Evolutionary conservation across 2,329 filamentous ascomycete genomes (phyloP).

Genomic region (Xylaria sp.): DNA sequence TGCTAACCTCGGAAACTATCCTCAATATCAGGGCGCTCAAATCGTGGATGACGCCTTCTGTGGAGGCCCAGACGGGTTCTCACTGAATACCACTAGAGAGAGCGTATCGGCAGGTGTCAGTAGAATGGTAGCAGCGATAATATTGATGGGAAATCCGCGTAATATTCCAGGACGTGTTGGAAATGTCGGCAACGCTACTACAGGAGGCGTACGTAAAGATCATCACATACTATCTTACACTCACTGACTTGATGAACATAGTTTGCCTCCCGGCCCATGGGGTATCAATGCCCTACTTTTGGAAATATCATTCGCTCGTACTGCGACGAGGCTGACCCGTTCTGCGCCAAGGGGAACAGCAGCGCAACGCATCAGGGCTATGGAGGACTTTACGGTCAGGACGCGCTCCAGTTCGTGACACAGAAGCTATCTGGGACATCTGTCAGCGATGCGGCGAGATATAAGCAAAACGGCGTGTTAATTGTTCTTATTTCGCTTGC

Average conservation of each 20-base stretch:
- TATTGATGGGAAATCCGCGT: conserved; percentile 70
- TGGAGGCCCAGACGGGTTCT: conserved; percentile 64
- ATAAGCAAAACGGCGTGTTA: background rate
- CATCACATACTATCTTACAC: background rate
- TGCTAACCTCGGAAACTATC: background rate
- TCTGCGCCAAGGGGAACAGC: conserved; percentile 69
- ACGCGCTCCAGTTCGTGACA: conserved; percentile 68
- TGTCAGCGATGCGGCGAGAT: background rate
- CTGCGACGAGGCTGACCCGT: conserved; percentile 69
- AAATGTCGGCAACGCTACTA: conserved; percentile 67
- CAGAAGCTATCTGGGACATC: conserved; percentile 55
- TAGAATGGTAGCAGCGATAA: conserved; percentile 65
- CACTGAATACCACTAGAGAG: conserved; percentile 57
- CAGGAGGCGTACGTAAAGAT: conserved; percentile 61
- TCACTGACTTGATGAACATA: conserved; percentile 44
- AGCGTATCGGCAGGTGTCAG: conserved; percentile 58
- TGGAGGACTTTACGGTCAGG: conserved; percentile 64
- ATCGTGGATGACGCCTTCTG: conserved; percentile 71
- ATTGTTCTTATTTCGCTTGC: conserved; percentile 8
- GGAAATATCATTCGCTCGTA: conserved; percentile 65
- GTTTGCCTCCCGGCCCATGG: conserved; percentile 67
- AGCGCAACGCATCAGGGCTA: conserved; percentile 67
- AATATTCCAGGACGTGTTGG: conserved; percentile 63
- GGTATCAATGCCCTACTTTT: conserved; percentile 64
- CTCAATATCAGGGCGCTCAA: conserved; percentile 63